Evolutionary conservation across 257 asterid species (phyloP).

Genomic region (Echium plantagineum): DNA sequence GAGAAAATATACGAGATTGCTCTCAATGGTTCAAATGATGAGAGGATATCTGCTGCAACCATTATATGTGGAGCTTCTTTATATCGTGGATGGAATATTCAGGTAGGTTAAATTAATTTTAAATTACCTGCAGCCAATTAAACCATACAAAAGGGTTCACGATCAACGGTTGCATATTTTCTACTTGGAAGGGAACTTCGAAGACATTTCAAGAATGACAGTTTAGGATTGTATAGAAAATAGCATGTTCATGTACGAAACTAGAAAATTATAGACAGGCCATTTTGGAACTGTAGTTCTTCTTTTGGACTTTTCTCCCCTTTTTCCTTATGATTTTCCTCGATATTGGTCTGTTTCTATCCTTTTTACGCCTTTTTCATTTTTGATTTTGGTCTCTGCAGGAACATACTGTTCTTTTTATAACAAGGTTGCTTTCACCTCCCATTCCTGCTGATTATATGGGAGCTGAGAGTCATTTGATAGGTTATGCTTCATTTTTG

Average conservation of each 20-base stretch:
- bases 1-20: constrained; percentile 92
- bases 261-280: background rate
- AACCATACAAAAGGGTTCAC: no score
- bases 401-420: constrained; percentile 72
- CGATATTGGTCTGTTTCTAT: background rate
- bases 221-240: no score
- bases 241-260: no score
- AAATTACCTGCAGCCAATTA: background rate
- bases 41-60: constrained; percentile 90
- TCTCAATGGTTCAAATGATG: constrained; percentile 74
- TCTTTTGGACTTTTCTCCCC: background rate
- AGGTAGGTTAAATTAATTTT: constrained; percentile 35
- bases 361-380: background rate
- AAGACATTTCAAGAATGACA: no score
- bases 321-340: background rate
- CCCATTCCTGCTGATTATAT: constrained; percentile 56
- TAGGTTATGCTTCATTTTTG: constrained; percentile 73
- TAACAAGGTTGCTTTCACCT: constrained; percentile 78
- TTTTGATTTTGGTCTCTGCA: no score
- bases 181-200: no score
- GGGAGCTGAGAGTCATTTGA: constrained; percentile 77
- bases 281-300: background rate
- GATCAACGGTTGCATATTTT: no score
- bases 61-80: constrained; percentile 91
- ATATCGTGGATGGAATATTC: constrained; percentile 94